Base-by-base conservation (phyloP, 441 rosid genomes). In the Melastoma candidum region DNA sequence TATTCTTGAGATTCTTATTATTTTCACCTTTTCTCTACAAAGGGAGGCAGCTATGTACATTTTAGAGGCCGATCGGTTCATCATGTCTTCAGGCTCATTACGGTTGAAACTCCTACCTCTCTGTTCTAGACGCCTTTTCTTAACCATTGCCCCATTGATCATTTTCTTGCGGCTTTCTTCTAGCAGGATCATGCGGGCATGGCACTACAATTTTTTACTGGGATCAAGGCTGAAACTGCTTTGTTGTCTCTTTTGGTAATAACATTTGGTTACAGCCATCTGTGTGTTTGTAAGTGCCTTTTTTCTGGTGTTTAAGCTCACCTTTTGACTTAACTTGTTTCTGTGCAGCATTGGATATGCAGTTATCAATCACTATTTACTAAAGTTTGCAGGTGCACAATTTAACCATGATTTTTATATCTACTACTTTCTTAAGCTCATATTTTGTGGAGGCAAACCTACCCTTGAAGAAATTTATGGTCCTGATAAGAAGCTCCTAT, bases 31-130 rank as follows among this genome's bases (percentile, higher is more conserved):
- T 9, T 53, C 62, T n/a, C 61, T 51, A 51, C 51, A 44, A 66
- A 85, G 97, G 95, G 95, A 56, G 98, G 97, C 52, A 85, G 79
- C 77, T 82, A 87, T 62, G 68, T 85, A 25, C 95, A 88, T 58
- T 76, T 95, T 2, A 79, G 94, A 71, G 95, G 95, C 39, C 63
- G 67, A 68, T 92, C 97, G 25, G 72, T 78, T 71, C 68, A 85
- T 65, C 75, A 85, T 58, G 77, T 81, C 41, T 92, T 61, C 62
- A 83, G 76, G 72, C 82, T 75, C 57, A 85, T 85, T 58, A 79
- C 90, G 70, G 97, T 92, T 26, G 55, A 39, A 64, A 48, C 50
- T 53, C 53, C 49, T 39, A 63, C 7, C 26, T 57, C 49, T 67
- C 44, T 58, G 9, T 53, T 61, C 29, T 39, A 62, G 49, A 24